phyloP scores from a whole-genome alignment of 352 stramenopile genomes.

The Hyaloperonospora brassicae region DNA sequence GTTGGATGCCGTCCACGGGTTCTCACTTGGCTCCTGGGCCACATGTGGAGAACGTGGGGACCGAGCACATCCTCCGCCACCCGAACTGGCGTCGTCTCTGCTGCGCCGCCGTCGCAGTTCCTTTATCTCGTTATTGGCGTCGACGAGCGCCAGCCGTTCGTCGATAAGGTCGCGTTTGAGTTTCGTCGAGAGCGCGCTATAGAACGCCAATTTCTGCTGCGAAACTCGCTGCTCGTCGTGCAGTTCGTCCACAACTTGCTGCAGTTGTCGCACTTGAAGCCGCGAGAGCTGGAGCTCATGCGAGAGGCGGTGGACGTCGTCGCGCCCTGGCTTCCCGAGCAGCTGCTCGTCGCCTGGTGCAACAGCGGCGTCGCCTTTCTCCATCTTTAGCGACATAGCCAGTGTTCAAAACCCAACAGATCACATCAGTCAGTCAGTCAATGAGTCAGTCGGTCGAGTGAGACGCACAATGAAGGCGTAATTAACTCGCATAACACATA shows the following conservation, averaged over 20 bases:
- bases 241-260: constrained; percentile 42
- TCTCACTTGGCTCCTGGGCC: constrained; percentile 31
- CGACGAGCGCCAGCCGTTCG: constrained; percentile 64
- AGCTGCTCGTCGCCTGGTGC: constrained; percentile 26
- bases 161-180: constrained; percentile 70
- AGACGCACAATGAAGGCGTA: too few species aligned
- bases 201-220: constrained; percentile 46
- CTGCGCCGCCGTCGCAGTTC: constrained; percentile 36
- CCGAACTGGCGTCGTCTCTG: constrained; percentile 18
- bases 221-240: constrained; percentile 47
- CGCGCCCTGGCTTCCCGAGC: constrained; percentile 18
- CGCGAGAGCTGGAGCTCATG: constrained; percentile 27
- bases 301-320: constrained; percentile 24
- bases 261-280: constrained; percentile 29
- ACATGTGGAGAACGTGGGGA: constrained; percentile 26
- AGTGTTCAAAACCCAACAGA: constrained; percentile 31
- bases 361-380: constrained; percentile 33
- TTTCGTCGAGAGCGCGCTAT: constrained; percentile 46
- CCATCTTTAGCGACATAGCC: constrained; percentile 41
- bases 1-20: constrained; percentile 44
- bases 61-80: constrained; percentile 4
- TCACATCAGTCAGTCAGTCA: constrained; percentile 26
- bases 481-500: constrained; percentile 6
- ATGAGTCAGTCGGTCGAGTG: background rate
- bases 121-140: constrained; percentile 56